A percentile compares a stretch with the other conserved stretches of the same genome.
Evolutionary conservation across 176 grass and related monocot species (phyloP).

Genomic region (Lolium perenne): DNA sequence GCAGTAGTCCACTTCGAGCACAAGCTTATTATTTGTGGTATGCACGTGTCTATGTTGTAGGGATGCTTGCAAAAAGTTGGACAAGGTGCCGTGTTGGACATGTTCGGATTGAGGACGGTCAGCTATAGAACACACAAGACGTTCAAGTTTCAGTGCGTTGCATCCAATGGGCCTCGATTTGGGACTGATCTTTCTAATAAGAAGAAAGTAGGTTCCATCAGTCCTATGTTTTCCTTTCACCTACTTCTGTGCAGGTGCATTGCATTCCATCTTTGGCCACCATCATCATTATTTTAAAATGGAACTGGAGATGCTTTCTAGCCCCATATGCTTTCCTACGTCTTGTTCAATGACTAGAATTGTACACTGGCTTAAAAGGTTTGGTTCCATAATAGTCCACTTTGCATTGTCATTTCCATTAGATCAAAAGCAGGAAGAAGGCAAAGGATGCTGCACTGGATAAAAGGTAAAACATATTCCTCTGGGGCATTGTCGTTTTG

Average conservation of each 20-base stretch:
- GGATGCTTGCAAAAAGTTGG: constrained; percentile 33
- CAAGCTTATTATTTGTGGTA: neutral
- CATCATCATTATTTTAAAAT: neutral
- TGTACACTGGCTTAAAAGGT: neutral
- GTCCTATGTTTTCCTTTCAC: constrained; percentile 13
- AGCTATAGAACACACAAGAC: constrained; percentile 9
- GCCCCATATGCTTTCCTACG: neutral
- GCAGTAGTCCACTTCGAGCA: neutral
- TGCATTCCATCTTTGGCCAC: neutral
- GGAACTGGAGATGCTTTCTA: constrained; percentile 5
- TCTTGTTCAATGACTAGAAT: constrained; percentile 1
- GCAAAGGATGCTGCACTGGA: constrained; percentile 46
- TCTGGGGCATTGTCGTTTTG: too few relatives aligned
- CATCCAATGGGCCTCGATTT: constrained; percentile 38
- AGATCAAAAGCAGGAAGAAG: constrained; percentile 56
- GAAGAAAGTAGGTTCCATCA: constrained; percentile 44
- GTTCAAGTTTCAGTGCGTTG: constrained; percentile 38
- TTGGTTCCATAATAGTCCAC: constrained; percentile 1
- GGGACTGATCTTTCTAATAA: constrained; percentile 36
- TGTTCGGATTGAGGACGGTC: constrained; percentile 26
- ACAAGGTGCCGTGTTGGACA: neutral
- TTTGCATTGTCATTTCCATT: neutral
- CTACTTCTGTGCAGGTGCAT: neutral
- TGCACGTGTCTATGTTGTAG: constrained; percentile 27
- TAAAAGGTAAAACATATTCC: constrained; percentile 42